Conservation (phyloP, 148 eudicot genomes). For the Cornus florida region DNA sequence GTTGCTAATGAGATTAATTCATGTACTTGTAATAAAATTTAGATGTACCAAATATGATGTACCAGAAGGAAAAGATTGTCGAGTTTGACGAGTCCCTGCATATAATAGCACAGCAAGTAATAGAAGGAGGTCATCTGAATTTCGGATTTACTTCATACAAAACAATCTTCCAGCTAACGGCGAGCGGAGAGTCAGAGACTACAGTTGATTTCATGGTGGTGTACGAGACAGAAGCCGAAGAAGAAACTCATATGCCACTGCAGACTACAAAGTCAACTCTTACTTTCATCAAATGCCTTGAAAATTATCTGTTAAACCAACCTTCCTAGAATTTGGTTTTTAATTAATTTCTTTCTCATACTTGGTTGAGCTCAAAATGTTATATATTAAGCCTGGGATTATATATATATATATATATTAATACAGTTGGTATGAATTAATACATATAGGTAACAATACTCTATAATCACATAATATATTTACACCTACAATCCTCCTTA, state of each 20-base stretch:
- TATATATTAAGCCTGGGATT: too few relatives aligned
- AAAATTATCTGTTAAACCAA: neutral
- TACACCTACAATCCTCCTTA: too few relatives aligned
- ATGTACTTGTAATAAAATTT: too few relatives aligned
- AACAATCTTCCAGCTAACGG: slow-evolving; percentile 12
- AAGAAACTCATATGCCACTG: slow-evolving; percentile 7
- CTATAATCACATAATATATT: too few relatives aligned
- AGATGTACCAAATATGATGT: slow-evolving; percentile 5
- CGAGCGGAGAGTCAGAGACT: slow-evolving; percentile 15
- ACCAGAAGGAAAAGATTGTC: slow-evolving; percentile 17
- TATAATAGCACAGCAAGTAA: slow-evolving; percentile 15
- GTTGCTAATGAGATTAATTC: too few relatives aligned
- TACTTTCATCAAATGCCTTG: neutral
- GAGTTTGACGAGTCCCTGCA: slow-evolving; percentile 20
- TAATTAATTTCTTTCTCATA: too few relatives aligned
- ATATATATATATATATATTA: too few relatives aligned
- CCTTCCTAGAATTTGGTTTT: neutral
- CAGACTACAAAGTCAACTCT: neutral
- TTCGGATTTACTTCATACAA: slow-evolving; percentile 12
- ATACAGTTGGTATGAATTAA: too few relatives aligned
- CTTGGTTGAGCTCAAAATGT: too few relatives aligned
- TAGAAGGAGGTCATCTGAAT: slow-evolving; percentile 22
- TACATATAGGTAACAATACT: too few relatives aligned
- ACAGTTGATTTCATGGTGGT: slow-evolving; percentile 18
- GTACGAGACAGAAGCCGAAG: slow-evolving; percentile 17